Evolutionary conservation across 495 filamentous ascomycete species (phyloP).

Genomic region (Penicillium parvum): DNA sequence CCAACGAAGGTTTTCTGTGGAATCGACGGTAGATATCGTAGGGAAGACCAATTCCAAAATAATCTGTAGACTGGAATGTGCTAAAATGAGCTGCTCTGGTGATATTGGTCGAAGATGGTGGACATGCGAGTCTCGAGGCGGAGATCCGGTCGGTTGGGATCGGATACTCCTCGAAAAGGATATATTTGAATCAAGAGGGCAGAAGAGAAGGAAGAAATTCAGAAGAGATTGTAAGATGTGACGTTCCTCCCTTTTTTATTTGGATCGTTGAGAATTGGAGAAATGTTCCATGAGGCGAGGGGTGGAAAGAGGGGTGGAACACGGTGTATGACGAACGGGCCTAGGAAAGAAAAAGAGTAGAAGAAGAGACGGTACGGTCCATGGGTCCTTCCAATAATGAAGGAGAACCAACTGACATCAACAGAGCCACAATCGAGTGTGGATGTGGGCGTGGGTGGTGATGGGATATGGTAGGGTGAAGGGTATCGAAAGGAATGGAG

Average conservation of each 20-base stretch:
- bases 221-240: neutral
- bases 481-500: too few species aligned
- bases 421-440: conserved; percentile 22
- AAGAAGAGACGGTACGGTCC: conserved; percentile 25
- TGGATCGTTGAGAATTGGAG: conserved; percentile 9
- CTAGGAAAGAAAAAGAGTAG: conserved; percentile 15
- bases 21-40: too few species aligned
- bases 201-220: neutral
- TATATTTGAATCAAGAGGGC: too few species aligned
- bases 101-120: too few species aligned
- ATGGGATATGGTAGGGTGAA: conserved; percentile 5
- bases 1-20: too few species aligned
- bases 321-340: conserved; percentile 19
- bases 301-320: conserved; percentile 20
- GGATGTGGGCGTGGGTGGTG: conserved; percentile 1
- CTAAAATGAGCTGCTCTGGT: too few species aligned
- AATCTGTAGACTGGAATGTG: too few species aligned
- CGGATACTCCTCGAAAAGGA: too few species aligned
- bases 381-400: conserved; percentile 24
- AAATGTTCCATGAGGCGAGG: conserved; percentile 21
- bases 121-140: conserved; percentile 4
- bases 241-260: conserved; percentile 13
- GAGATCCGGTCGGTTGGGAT: too few species aligned
- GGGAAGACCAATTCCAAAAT: too few species aligned
- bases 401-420: conserved; percentile 8